A percentile compares a stretch with the other conserved stretches of the same genome.
Evolutionary conservation across 129 eudicot species (phyloP).

Genomic region (Tagetes erecta): DNA sequence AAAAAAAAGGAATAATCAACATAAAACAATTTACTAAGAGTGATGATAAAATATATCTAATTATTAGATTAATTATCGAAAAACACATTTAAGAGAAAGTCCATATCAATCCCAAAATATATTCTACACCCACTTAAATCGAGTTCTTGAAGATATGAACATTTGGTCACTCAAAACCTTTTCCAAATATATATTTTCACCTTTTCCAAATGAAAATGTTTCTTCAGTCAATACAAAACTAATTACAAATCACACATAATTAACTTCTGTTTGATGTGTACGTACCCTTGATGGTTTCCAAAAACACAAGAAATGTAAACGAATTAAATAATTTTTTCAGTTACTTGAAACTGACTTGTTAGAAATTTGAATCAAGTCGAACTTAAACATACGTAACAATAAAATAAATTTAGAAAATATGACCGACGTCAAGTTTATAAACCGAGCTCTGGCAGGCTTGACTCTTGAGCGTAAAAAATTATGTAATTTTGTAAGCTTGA

Average conservation of each 20-base stretch:
- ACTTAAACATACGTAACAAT: too few relatives aligned
- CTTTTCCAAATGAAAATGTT: neutral
- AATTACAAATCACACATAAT: neutral
- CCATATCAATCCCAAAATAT: conserved; percentile 42
- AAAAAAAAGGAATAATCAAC: too few relatives aligned
- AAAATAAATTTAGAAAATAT: too few relatives aligned
- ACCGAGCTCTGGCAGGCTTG: too few relatives aligned
- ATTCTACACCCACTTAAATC: conserved; percentile 33
- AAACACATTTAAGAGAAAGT: conserved; percentile 15
- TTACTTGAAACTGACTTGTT: too few relatives aligned
- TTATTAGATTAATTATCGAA: neutral
- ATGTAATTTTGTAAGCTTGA: too few relatives aligned
- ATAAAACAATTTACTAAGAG: neutral
- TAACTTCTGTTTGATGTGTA: neutral
- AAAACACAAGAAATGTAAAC: neutral
- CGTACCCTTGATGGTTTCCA: neutral
- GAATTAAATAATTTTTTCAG: neutral
- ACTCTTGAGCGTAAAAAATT: too few relatives aligned
- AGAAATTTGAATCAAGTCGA: too few relatives aligned
- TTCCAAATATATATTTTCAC: neutral
- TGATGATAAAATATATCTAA: neutral
- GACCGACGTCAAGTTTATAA: too few relatives aligned
- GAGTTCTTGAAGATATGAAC: conserved; percentile 34
- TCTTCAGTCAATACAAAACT: neutral
- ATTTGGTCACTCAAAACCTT: conserved; percentile 18